Base-by-base conservation (phyloP, 768 basidiomycete species). In the Pisolithus orientalis region DNA sequence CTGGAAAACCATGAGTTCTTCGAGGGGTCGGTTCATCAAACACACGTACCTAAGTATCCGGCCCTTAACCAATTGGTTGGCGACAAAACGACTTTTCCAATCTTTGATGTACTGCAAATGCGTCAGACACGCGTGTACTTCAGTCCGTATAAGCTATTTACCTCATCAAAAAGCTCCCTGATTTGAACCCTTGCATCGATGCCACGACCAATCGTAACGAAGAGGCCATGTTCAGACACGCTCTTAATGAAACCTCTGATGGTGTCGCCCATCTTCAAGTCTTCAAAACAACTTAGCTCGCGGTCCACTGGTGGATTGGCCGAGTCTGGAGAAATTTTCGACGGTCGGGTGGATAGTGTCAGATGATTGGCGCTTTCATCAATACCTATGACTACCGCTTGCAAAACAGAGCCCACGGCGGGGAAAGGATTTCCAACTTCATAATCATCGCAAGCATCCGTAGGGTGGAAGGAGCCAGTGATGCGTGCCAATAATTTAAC, bases 111-210 rank as follows among this genome's bases (percentile, higher is more conserved):
- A 98, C 91, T 96, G 39, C 24, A 21, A 55, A 43, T 38, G 6
- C 42, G 40, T 55, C 60, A 66, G 57, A 38, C 28, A 45, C 3
- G 13, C 17, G 10, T 9, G 3, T 17, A 10, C 9, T 1, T 16
- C 51, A 49, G 27, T 27, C 51, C 11, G 16, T 53, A 28, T 49
- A 16, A 21, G 21, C 54, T 57, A 48, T 28, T 21, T 59, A 80
- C 82, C 60, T 94, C 92, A 62, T 96, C 90, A 64, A 95, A 96
- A 5, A 95, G 78, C 69, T 96, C 91, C 62, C 79, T 84, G 64
- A 97, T 97, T 70, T 95, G 92, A 27, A 99, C 85, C 16, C 94
- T 83, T 51, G 88, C 94, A 62, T 94, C 91, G 27, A 96, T 73
- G n/a, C 78, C 78, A 29, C 85, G 79, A 9, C 90, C 92, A 34